Percentiles rank a stretch among this genome's conserved stretches.
Conservation (phyloP, 2,329 filamentous ascomycete genomes). For the Aspergillus candidus region DNA sequence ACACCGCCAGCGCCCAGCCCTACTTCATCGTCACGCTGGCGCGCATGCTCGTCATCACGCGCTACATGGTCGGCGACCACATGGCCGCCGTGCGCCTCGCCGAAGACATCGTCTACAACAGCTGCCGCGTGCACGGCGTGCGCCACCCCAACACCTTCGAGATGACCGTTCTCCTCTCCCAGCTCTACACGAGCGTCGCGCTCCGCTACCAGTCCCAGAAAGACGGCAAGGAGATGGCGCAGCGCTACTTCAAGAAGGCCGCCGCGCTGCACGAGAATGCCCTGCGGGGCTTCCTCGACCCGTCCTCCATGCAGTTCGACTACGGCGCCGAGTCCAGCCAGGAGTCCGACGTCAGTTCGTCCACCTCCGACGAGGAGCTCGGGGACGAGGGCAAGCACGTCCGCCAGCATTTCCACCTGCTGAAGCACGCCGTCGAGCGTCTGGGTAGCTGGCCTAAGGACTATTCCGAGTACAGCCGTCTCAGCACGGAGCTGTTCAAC, state of each 20-base stretch:
- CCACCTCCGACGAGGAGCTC: conserved; percentile 4
- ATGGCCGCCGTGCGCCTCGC: conserved; percentile 43
- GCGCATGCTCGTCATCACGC: conserved; percentile 45
- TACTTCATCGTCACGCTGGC: conserved; percentile 45
- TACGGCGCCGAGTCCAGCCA: conserved; percentile 8
- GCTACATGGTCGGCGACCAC: conserved; percentile 44
- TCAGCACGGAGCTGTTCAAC: conserved; percentile 42
- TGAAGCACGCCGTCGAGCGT: conserved; percentile 37
- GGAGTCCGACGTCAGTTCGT: conserved; percentile 7
- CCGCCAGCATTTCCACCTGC: conserved; percentile 32
- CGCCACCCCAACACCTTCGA: conserved; percentile 44
- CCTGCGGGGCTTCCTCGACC: conserved; percentile 31
- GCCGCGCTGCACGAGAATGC: conserved; percentile 34
- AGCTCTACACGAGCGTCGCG: conserved; percentile 43
- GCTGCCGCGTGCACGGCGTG: conserved; percentile 47
- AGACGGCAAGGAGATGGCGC: conserved; percentile 28
- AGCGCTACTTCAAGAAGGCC: conserved; percentile 36
- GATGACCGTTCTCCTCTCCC: conserved; percentile 44
- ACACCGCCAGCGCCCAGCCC: conserved; percentile 34
- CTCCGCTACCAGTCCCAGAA: conserved; percentile 30
- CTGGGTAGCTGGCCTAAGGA: conserved; percentile 43
- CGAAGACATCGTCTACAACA: conserved; percentile 52
- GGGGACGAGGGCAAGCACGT: conserved; percentile 21
- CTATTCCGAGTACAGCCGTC: conserved; percentile 43
- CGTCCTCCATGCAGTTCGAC: conserved; percentile 21